Evolutionary conservation across 768 basidiomycete genomes (phyloP).

Genomic region (Megacollybia marginata): DNA sequence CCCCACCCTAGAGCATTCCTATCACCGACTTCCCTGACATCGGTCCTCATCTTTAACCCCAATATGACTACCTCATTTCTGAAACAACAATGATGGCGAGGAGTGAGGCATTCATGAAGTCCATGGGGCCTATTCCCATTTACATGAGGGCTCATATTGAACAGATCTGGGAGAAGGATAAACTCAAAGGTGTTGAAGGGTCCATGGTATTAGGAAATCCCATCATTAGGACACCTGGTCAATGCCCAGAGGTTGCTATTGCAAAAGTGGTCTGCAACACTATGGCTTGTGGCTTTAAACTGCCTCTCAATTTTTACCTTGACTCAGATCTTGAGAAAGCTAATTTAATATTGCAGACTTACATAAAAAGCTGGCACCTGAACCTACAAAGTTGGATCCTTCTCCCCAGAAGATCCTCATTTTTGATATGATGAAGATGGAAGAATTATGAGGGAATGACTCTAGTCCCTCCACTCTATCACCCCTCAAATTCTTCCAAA

Average conservation of each 20-base stretch:
- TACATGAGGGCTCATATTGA: neutral
- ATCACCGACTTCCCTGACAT: no score
- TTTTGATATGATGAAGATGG: neutral
- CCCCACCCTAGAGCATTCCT: no score
- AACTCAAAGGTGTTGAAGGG: neutral
- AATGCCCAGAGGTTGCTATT: neutral
- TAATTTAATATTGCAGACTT: neutral
- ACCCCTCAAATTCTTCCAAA: neutral
- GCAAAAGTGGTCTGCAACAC: neutral
- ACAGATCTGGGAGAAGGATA: neutral
- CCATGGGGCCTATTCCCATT: neutral
- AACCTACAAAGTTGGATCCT: no score
- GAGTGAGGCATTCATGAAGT: neutral
- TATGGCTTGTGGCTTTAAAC: neutral
- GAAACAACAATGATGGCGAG: neutral
- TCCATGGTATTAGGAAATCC: neutral
- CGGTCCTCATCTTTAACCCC: no score
- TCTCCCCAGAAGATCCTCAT: neutral
- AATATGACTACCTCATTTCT: neutral
- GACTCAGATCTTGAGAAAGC: neutral
- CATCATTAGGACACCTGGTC: neutral
- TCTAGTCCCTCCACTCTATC: neutral
- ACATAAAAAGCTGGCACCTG: neutral
- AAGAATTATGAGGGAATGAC: neutral
- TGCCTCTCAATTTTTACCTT: neutral